These are phyloP conservation scores for Rhynchosporium secalis DNA, from an alignment of 2,329 filamentous ascomycete genomes.

Conservation along the genomic window DNA sequence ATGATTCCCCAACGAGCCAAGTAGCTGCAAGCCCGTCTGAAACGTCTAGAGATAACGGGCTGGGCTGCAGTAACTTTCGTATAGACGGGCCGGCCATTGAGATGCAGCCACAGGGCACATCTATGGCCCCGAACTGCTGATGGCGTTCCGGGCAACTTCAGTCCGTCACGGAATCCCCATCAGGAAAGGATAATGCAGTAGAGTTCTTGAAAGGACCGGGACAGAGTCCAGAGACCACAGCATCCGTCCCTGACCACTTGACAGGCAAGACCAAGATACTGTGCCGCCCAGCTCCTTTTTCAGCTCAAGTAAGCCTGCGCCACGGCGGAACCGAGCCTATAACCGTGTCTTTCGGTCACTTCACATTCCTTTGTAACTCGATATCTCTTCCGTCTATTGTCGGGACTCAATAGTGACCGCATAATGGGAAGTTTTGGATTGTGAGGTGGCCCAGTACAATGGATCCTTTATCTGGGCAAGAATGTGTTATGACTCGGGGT, in stretches of 20 bases:
- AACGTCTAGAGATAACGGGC: neutral
- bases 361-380: neutral
- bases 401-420: neutral
- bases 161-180: constrained; percentile 8
- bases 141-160: constrained; percentile 7
- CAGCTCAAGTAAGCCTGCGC: neutral
- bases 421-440: neutral
- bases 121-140: neutral
- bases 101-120: constrained; percentile 4
- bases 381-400: neutral
- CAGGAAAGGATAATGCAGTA: neutral
- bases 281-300: neutral
- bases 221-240: too few species aligned
- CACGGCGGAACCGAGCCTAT: neutral
- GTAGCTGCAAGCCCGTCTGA: constrained; percentile 1
- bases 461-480: neutral
- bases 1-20: too few species aligned
- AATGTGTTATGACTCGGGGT: too few species aligned
- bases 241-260: too few species aligned
- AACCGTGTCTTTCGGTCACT: neutral
- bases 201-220: too few species aligned
- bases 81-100: neutral
- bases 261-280: neutral
- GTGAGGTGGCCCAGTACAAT: neutral
- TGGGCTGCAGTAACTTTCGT: neutral